Conservation (phyloP, 208 protist genomes). For the Trypanosoma platydactyli region DNA sequence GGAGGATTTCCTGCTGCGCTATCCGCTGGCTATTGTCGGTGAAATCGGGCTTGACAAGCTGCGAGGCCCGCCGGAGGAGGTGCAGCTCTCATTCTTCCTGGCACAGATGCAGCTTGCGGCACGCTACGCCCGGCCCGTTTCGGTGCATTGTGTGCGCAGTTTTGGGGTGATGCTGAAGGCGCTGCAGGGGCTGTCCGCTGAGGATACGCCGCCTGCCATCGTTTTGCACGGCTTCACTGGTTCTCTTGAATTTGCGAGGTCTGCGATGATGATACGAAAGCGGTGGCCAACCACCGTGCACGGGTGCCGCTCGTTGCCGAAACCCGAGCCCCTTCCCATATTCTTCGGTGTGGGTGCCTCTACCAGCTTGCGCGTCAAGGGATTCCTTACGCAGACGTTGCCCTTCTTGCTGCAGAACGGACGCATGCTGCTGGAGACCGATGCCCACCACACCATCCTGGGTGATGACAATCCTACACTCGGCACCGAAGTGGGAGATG, state of each 20-base stretch:
- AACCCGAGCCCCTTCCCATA: slow-evolving; percentile 28
- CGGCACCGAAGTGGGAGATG: not conserved
- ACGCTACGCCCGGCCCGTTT: slow-evolving; percentile 54
- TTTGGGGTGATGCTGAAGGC: slow-evolving; percentile 63
- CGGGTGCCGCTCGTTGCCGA: not conserved
- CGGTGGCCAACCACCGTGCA: slow-evolving; percentile 10
- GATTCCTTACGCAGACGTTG: slow-evolving; percentile 42
- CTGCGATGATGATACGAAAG: slow-evolving; percentile 58
- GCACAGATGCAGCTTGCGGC: slow-evolving; percentile 68
- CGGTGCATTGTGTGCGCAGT: slow-evolving; percentile 81
- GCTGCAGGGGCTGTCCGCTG: slow-evolving; percentile 30
- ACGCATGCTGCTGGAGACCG: slow-evolving; percentile 64
- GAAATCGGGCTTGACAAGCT: slow-evolving; percentile 89
- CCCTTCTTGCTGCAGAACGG: slow-evolving; percentile 46
- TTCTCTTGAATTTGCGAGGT: slow-evolving; percentile 60
- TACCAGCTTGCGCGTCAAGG: slow-evolving; percentile 63
- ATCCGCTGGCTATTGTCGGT: slow-evolving; percentile 65
- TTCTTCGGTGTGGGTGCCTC: slow-evolving; percentile 66
- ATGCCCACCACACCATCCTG: slow-evolving; percentile 34
- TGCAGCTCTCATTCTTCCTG: slow-evolving; percentile 47
- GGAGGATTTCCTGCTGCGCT: slow-evolving; percentile 34
- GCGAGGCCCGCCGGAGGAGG: slow-evolving; percentile 40
- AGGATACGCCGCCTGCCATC: slow-evolving; percentile 64
- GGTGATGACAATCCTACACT: not conserved
- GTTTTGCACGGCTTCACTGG: slow-evolving; percentile 86